These are phyloP conservation scores for Cyberlindnera xishuangbannaensis DNA, from an alignment of 805 yeast genomes.

Conservation along the genomic window DNA sequence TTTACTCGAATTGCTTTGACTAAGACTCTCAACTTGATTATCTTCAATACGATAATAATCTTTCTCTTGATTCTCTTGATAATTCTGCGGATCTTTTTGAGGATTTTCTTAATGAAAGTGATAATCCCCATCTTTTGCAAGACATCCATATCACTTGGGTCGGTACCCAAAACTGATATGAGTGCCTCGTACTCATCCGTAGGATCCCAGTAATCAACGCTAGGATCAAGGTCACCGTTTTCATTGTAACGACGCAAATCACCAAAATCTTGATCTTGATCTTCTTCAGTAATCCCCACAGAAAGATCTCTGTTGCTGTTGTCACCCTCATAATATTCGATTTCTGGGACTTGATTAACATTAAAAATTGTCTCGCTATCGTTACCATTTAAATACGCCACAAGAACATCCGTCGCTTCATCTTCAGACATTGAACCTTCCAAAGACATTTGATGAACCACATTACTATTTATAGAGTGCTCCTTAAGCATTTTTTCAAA, in stretches of 20 bases:
- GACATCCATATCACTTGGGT: slow-evolving; percentile 9
- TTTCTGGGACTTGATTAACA: no score
- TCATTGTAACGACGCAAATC: slow-evolving; percentile 5
- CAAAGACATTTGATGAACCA: no score
- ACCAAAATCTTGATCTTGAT: slow-evolving; percentile 4
- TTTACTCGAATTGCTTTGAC: slow-evolving; percentile 11
- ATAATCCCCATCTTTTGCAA: slow-evolving; percentile 12
- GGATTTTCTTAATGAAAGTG: slow-evolving; percentile 8
- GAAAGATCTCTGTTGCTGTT: no score
- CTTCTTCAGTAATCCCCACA: slow-evolving; percentile 2
- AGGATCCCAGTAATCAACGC: slow-evolving; percentile 8
- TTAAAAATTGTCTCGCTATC: no score
- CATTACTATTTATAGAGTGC: no score
- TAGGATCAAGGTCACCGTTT: slow-evolving; percentile 2
- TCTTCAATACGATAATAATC: slow-evolving; percentile 12
- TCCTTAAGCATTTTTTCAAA: slow-evolving; percentile 4
- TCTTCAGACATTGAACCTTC: no score
- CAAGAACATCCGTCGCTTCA: slow-evolving; percentile 1
- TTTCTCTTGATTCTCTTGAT: slow-evolving; percentile 13
- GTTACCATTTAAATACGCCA: slow-evolving; percentile 3
- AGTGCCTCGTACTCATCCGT: slow-evolving; percentile 9
- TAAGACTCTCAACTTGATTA: slow-evolving; percentile 18
- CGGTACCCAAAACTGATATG: slow-evolving; percentile 2
- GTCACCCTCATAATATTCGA: no score
- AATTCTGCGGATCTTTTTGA: slow-evolving; percentile 13